Percentiles rank a stretch among this genome's conserved stretches.
phyloP scores from a whole-genome alignment of 23 red algal species.

The Agarophyton chilense region DNA sequence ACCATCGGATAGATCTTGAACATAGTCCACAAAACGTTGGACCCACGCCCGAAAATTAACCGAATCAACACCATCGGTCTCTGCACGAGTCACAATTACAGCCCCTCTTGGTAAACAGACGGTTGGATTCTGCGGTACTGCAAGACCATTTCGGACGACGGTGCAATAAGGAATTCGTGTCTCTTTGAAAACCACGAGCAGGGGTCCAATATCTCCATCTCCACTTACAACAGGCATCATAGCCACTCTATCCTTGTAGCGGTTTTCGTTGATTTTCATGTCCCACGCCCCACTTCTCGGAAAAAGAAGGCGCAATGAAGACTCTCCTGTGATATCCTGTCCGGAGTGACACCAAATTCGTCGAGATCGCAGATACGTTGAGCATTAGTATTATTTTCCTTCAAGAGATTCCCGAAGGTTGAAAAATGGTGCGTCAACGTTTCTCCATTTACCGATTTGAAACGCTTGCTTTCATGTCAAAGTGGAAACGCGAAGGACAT shows the following conservation, averaged over 20 bases:
- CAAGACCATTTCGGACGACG: background rate
- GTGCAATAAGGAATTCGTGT: conserved; percentile 2
- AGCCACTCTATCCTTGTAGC: background rate
- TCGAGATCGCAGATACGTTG: background rate
- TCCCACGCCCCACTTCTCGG: background rate
- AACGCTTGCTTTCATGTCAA: conserved; percentile 11
- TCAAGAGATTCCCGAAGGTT: background rate
- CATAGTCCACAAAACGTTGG: background rate
- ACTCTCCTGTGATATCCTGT: background rate
- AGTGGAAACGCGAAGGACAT: background rate
- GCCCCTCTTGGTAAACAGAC: background rate
- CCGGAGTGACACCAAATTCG: background rate
- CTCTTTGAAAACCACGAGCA: conserved; percentile 7
- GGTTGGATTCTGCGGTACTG: background rate
- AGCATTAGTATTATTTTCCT: background rate
- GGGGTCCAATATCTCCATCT: background rate
- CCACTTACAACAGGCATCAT: conserved; percentile 34
- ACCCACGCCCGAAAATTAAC: conserved; percentile 1
- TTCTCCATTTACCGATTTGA: background rate
- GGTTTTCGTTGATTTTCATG: background rate
- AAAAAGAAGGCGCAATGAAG: background rate
- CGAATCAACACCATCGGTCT: background rate
- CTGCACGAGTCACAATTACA: background rate
- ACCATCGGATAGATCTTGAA: background rate
- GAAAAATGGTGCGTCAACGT: conserved; percentile 19